Evolutionary conservation across 192 early-diverging fungal species (phyloP).

Genomic region (Pilaira anomala): DNA sequence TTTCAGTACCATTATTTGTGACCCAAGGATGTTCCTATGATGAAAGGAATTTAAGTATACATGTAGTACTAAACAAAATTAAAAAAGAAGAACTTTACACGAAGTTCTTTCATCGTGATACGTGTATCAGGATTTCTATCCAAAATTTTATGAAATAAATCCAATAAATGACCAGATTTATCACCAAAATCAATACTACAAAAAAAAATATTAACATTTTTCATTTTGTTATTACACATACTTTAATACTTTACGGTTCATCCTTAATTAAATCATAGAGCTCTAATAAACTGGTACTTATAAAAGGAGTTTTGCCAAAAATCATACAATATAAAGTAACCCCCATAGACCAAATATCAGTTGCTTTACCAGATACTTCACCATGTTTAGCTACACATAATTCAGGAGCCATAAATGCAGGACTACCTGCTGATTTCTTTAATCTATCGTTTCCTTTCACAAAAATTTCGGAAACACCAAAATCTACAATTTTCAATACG

Average conservation of each 20-base stretch:
- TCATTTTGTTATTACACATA: neutral
- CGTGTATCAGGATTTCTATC: conserved; percentile 79
- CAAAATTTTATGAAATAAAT: conserved; percentile 65
- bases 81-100: too few relatives aligned
- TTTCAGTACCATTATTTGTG: conserved; percentile 59
- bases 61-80: too few relatives aligned
- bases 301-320: conserved; percentile 81
- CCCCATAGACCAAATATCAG: conserved; percentile 90
- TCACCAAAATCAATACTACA: conserved; percentile 25
- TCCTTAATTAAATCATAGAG: conserved; percentile 75
- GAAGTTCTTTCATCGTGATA: conserved; percentile 71
- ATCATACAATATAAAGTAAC: conserved; percentile 83
- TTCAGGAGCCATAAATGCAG: conserved; percentile 86
- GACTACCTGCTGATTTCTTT: conserved; percentile 81
- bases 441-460: conserved; percentile 66
- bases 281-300: conserved; percentile 70
- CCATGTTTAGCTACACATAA: conserved; percentile 65
- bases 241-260: conserved; percentile 32
- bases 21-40: conserved; percentile 76
- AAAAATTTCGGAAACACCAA: conserved; percentile 95
- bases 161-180: conserved; percentile 47
- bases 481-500: conserved; percentile 92
- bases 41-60: neutral
- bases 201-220: neutral
- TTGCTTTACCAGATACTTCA: conserved; percentile 65